Percentiles rank a stretch among this genome's conserved stretches.
Conservation (phyloP, 2,329 filamentous ascomycete species). For the Neoscytalidium dimidiatum region DNA sequence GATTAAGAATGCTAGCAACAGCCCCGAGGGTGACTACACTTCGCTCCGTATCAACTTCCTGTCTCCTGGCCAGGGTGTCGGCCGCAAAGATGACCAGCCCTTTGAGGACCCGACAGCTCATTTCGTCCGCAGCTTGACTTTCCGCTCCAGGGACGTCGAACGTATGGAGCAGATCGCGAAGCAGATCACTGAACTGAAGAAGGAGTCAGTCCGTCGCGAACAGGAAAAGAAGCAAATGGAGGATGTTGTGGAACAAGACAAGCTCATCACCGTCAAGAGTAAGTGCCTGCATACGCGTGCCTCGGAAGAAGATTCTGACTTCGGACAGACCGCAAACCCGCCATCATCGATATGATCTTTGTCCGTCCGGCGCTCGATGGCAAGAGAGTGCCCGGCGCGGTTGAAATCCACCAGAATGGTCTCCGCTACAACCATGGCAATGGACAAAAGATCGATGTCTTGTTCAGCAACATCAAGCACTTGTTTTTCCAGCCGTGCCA, state of each 20-base stretch:
- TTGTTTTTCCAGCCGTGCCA: constrained; percentile 98
- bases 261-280: constrained; percentile 92
- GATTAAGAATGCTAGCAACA: constrained; percentile 99
- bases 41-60: constrained; percentile 97
- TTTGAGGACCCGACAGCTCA: constrained; percentile 96
- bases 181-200: constrained; percentile 95
- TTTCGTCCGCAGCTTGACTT: constrained; percentile 93
- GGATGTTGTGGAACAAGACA: constrained; percentile 98
- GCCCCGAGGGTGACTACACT: constrained; percentile 89
- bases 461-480: constrained; percentile 98
- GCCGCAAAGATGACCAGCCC: constrained; percentile 93
- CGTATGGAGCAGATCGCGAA: constrained; percentile 88
- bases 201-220: constrained; percentile 85
- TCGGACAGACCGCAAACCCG: constrained; percentile 76
- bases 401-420: constrained; percentile 99
- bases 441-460: constrained; percentile 81
- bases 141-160: constrained; percentile 85
- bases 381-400: constrained; percentile 91
- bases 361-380: constrained; percentile 94
- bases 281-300: constrained; percentile 38
- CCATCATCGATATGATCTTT: constrained; percentile 90
- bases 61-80: constrained; percentile 94
- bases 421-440: constrained; percentile 83
- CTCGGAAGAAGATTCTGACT: neutral
- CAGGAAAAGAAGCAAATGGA: constrained; percentile 99